Conservation (phyloP, 139 green algal species). For the Deuterostichococcus epilithicus region DNA sequence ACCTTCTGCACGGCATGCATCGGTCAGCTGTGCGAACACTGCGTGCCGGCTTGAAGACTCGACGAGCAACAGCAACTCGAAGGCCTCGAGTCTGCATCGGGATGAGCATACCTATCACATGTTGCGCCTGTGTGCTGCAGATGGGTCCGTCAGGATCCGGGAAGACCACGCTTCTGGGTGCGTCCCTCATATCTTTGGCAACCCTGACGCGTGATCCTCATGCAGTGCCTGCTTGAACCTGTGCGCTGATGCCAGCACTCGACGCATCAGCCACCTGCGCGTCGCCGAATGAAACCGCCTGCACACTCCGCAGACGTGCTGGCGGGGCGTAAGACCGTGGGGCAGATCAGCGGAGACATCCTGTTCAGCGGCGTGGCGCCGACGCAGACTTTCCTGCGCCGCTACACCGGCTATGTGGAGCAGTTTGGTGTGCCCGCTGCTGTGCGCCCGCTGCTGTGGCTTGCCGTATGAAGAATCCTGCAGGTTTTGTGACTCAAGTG, state of each 20-base stretch:
- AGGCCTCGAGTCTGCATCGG: not conserved
- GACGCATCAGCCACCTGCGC: too few relatives aligned
- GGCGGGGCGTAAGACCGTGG: constrained; percentile 42
- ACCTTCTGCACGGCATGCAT: too few relatives aligned
- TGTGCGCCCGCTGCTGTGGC: constrained; percentile 51
- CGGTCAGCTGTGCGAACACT: too few relatives aligned
- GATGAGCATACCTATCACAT: not conserved
- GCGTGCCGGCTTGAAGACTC: not conserved
- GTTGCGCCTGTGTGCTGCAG: not conserved
- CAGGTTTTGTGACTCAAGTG: too few relatives aligned
- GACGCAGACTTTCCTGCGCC: constrained; percentile 26
- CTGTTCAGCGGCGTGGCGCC: constrained; percentile 28
- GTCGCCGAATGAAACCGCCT: too few relatives aligned
- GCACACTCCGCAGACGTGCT: too few relatives aligned
- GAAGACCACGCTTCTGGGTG: constrained; percentile 19
- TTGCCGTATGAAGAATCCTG: not conserved
- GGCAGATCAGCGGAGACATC: constrained; percentile 25
- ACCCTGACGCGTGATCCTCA: too few relatives aligned
- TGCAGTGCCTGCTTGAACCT: too few relatives aligned
- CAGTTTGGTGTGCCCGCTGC: constrained; percentile 61
- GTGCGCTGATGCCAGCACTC: too few relatives aligned
- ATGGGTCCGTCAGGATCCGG: not conserved
- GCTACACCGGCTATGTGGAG: constrained; percentile 47
- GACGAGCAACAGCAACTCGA: not conserved
- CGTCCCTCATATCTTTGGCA: too few relatives aligned